These are phyloP conservation scores for Stereocaulon alpinum DNA, from an alignment of 495 filamentous ascomycete species.

Conservation along the genomic window DNA sequence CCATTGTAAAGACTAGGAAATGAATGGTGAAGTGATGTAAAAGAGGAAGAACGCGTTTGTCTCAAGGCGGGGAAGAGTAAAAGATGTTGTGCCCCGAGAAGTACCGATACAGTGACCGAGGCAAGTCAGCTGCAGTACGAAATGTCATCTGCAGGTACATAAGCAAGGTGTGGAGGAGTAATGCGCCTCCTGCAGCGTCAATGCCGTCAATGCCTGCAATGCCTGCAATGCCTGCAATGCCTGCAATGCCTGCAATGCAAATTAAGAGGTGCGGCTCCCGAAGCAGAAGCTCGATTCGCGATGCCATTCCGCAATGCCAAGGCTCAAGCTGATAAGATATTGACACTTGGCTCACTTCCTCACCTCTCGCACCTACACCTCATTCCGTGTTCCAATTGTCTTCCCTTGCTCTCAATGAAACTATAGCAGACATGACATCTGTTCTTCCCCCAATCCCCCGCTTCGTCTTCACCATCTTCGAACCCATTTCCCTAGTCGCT, in stretches of 20 bases:
- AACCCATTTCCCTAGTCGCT: slow-evolving; percentile 54
- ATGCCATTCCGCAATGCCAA: background rate
- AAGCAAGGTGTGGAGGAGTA: background rate
- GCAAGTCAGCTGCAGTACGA: background rate
- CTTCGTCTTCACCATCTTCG: slow-evolving; percentile 49
- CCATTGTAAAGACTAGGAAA: background rate
- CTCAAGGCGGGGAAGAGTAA: background rate
- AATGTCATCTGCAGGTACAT: slow-evolving; percentile 4
- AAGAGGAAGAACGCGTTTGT: background rate
- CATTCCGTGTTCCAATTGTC: background rate
- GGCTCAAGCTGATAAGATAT: background rate
- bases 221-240: background rate
- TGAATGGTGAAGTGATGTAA: background rate
- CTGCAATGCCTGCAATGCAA: background rate
- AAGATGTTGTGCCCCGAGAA: too few species aligned
- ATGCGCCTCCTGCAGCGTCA: slow-evolving; percentile 3
- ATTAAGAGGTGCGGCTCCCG: background rate
- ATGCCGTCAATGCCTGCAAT: background rate
- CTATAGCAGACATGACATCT: slow-evolving; percentile 35
- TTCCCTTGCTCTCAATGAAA: background rate
- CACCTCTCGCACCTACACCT: background rate
- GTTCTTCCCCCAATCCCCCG: slow-evolving; percentile 41
- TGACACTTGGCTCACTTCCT: background rate
- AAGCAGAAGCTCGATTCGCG: background rate
- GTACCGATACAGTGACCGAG: background rate